Evolutionary conservation across 2,329 filamentous ascomycete species (phyloP), one percentile per base, ranked within the genome.

Genomic region (Macrophomina tecta): DNA sequence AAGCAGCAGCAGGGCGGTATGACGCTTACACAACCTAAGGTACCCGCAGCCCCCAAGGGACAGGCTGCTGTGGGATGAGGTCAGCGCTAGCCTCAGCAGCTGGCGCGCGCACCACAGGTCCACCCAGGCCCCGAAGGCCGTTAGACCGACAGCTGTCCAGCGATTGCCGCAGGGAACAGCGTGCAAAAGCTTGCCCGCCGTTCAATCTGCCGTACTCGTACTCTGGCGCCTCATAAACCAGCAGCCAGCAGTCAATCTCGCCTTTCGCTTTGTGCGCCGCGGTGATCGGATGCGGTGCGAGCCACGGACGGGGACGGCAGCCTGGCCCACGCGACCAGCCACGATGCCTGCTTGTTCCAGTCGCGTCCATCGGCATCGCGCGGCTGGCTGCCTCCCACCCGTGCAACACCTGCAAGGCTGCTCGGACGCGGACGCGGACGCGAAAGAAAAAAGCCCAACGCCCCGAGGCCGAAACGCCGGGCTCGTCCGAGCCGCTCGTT

Each of bases 11-110:
- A 23, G 23, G 23, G 23, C 12, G 6, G 55, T 14, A 61, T 64
- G 62, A 64, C 62, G 62, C 62, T 55, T 64, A 64, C 62, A 64
- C 45, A 16, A n/a, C 23, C 58, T 11, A 49, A 62, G 58, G 58
- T 49, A 61, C 55, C 5, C 30, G 60, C 42, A 18, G n/a, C 34
- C 32, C 38, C 12, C 36, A 45, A 45, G 42, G 42, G 42, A 45
- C 42, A 11, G 45, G 16, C n/a, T 30, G 11, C 60, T 38, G n/a
- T 63, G 60, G 34, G 60, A 63, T 64, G 62, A 64, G 49, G 49
- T 64, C 62, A 64, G 49, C 62, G 62, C 46, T 55, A 48, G 42
- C 28, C 56, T 48, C 40, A 9, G 52, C 52, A 38, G 52, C 52
- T 34, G 16, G 16, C 49, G 42, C 42, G 16, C 49, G 42, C 42